These are phyloP conservation scores for Phytophthora macrochlamydospora DNA, from an alignment of 352 stramenopile species.

Conservation along the genomic window DNA sequence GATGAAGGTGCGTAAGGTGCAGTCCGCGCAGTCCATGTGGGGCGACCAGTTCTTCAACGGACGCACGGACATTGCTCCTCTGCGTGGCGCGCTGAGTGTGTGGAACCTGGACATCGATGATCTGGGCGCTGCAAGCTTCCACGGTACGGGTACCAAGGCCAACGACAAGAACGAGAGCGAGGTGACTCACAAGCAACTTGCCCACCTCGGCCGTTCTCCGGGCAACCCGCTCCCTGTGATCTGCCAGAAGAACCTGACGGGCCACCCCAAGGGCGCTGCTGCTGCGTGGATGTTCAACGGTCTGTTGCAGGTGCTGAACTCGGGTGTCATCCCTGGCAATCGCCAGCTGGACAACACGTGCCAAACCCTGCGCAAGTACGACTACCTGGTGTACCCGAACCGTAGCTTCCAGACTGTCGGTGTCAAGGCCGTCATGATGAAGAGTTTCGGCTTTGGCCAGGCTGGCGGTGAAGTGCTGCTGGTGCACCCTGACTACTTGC, in stretches of 20 bases:
- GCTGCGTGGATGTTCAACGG: constrained; percentile 88
- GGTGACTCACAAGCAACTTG: constrained; percentile 86
- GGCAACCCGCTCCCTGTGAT: constrained; percentile 81
- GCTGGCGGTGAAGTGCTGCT: constrained; percentile 74
- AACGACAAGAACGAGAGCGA: constrained; percentile 91
- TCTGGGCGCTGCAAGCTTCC: constrained; percentile 82
- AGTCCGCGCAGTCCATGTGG: constrained; percentile 70
- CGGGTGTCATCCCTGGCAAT: constrained; percentile 80
- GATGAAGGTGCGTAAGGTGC: constrained; percentile 73
- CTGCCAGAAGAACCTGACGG: constrained; percentile 85
- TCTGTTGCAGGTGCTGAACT: constrained; percentile 80
- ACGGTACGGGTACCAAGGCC: constrained; percentile 83
- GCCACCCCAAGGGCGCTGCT: constrained; percentile 82
- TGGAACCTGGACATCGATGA: constrained; percentile 87
- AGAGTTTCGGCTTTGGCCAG: constrained; percentile 89
- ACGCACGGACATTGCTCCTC: constrained; percentile 68
- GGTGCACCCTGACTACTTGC: constrained; percentile 76
- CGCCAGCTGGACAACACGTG: constrained; percentile 86
- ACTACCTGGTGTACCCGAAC: constrained; percentile 85
- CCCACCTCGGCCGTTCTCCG: constrained; percentile 71
- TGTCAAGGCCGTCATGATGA: constrained; percentile 81
- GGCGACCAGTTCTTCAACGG: constrained; percentile 68
- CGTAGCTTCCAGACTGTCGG: constrained; percentile 77
- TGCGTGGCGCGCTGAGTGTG: constrained; percentile 75
- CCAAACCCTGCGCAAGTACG: constrained; percentile 67